Evolutionary conservation across 1,284 basidiomycete genomes (phyloP).

Genomic region (Peniophora sp.): DNA sequence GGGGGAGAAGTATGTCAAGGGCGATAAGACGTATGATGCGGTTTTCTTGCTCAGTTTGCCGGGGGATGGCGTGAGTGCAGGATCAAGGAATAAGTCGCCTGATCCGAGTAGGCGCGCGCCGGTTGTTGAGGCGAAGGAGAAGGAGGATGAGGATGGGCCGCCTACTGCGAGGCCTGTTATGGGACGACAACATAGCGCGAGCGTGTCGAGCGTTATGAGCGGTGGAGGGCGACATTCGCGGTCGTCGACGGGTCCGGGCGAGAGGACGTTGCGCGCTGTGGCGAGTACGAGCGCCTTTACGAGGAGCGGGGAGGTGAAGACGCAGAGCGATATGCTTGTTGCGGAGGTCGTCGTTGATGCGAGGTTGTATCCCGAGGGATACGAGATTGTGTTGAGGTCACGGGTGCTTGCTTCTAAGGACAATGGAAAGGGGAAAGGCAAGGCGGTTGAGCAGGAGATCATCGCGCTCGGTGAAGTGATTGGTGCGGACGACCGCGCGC

Average conservation of each 20-base stretch:
- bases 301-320: slow-evolving; percentile 47
- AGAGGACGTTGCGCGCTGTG: slow-evolving; percentile 14
- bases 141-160: not conserved
- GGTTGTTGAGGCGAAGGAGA: not conserved
- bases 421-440: slow-evolving; percentile 14
- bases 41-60: slow-evolving; percentile 32
- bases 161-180: not conserved
- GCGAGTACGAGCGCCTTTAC: slow-evolving; percentile 43
- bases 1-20: slow-evolving; percentile 38
- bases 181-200: not conserved
- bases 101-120: not conserved
- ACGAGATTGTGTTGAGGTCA: slow-evolving; percentile 47
- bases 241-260: not conserved
- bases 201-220: not conserved
- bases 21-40: slow-evolving; percentile 40
- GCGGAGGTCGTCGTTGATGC: slow-evolving; percentile 71
- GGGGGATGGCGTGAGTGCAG: not conserved
- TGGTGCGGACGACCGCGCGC: slow-evolving; percentile 13
- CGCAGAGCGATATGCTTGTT: slow-evolving; percentile 53
- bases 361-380: slow-evolving; percentile 66
- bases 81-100: not conserved
- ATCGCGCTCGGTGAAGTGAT: not conserved
- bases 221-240: not conserved
- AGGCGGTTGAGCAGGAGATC: slow-evolving; percentile 16
- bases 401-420: slow-evolving; percentile 20